These are phyloP conservation scores for Russula emetica DNA, from an alignment of 768 basidiomycete genomes.

Conservation along the genomic window DNA sequence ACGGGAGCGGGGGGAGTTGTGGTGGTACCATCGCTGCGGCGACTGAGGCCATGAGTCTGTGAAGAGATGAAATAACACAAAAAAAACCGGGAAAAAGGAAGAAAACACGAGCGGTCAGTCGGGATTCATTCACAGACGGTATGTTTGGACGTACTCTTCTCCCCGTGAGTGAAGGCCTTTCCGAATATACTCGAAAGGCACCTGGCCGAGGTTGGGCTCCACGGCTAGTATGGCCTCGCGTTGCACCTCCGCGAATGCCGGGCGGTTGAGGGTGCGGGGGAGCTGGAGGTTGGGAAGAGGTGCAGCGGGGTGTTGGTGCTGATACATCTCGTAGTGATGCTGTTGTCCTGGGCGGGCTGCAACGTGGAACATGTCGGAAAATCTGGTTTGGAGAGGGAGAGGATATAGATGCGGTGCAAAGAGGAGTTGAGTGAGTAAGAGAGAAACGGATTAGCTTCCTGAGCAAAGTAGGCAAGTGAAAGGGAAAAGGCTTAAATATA, in stretches of 20 bases:
- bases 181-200: conserved; percentile 62
- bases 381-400: neutral
- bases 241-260: conserved; percentile 53
- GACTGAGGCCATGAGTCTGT: conserved; percentile 26
- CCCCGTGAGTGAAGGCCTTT: conserved; percentile 47
- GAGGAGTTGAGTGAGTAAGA: neutral
- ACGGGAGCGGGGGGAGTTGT: conserved; percentile 25
- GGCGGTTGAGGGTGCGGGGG: conserved; percentile 65
- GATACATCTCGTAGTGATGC: conserved; percentile 25
- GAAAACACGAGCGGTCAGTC: neutral
- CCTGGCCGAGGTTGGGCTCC: conserved; percentile 46
- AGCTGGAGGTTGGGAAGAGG: conserved; percentile 51
- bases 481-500: conserved; percentile 25
- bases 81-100: neutral
- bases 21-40: conserved; percentile 16
- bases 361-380: conserved; percentile 25
- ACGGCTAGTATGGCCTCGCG: conserved; percentile 52
- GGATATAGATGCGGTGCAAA: neutral
- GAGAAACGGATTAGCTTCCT: conserved; percentile 17
- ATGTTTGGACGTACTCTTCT: conserved; percentile 37
- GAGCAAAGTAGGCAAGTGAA: conserved; percentile 25
- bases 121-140: neutral
- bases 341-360: conserved; percentile 21
- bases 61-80: no score
- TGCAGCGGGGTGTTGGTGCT: conserved; percentile 26